A percentile compares a stretch with the other conserved stretches of the same genome.
Conservation (phyloP, 352 stramenopile species). For the Globisporangium nodosum region DNA sequence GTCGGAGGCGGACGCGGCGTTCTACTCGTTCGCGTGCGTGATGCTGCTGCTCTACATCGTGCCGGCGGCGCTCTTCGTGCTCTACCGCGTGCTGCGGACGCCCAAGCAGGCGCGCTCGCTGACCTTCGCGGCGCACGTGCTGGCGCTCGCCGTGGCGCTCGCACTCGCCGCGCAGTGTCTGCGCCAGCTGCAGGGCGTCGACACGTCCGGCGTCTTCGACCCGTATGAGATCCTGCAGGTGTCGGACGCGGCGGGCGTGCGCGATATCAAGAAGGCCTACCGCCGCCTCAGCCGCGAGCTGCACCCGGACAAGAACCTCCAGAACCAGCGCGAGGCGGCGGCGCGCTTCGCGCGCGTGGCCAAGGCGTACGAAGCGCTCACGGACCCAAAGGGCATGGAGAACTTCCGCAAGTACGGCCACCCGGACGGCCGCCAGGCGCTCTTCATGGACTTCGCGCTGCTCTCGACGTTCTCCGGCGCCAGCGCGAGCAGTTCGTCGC, state of each 20-base stretch:
- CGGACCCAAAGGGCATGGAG: slow-evolving; percentile 54
- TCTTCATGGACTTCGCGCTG: slow-evolving; percentile 68
- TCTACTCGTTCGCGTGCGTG: slow-evolving; percentile 79
- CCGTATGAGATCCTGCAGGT: slow-evolving; percentile 84
- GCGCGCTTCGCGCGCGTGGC: slow-evolving; percentile 62
- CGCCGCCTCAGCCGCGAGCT: slow-evolving; percentile 54
- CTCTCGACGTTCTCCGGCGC: slow-evolving; percentile 42
- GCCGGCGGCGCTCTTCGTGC: slow-evolving; percentile 45
- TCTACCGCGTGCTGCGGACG: slow-evolving; percentile 37
- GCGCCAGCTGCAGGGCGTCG: slow-evolving; percentile 56
- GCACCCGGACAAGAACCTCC: slow-evolving; percentile 80
- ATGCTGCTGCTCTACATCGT: slow-evolving; percentile 80
- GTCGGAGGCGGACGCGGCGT: slow-evolving; percentile 68
- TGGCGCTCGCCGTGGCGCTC: slow-evolving; percentile 41
- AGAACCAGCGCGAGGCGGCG: slow-evolving; percentile 30
- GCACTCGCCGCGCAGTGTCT: slow-evolving; percentile 44
- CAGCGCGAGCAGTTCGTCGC: slow-evolving; percentile 31
- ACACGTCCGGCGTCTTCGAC: slow-evolving; percentile 76
- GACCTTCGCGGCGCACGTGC: slow-evolving; percentile 42
- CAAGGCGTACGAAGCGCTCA: slow-evolving; percentile 86
- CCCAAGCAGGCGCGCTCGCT: slow-evolving; percentile 44
- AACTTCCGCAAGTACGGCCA: slow-evolving; percentile 83
- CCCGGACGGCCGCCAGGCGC: slow-evolving; percentile 70
- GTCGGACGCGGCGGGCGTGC: slow-evolving; percentile 37
- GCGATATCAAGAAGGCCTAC: slow-evolving; percentile 77